Conservation (phyloP, 2,329 filamentous ascomycete genomes). For the Stachybotrys chlorohalonatus region DNA sequence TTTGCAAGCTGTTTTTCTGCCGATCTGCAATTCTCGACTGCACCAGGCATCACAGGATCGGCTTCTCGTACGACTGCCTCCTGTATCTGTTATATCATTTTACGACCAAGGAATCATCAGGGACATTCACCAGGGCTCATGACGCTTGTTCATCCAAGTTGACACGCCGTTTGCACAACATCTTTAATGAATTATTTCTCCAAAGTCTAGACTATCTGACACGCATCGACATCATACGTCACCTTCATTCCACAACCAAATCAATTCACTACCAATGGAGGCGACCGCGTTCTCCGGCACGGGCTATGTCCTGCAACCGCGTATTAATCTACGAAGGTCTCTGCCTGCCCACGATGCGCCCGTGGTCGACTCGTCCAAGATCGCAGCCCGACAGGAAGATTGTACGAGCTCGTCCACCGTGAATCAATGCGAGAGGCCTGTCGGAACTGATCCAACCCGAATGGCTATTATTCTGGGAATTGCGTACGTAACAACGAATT, state of each 20-base stretch:
- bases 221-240: neutral
- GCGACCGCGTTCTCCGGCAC: constrained; percentile 6
- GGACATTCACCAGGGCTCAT: neutral
- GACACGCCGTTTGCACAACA: neutral
- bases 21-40: neutral
- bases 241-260: constrained; percentile 3
- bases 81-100: neutral
- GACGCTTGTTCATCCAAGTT: neutral
- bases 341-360: constrained; percentile 4
- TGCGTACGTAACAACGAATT: constrained; percentile 45
- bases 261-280: constrained; percentile 8
- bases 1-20: neutral
- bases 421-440: constrained; percentile 51
- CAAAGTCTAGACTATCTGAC: neutral
- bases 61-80: neutral
- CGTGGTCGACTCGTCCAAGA: constrained; percentile 3
- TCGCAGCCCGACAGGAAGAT: constrained; percentile 8
- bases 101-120: neutral
- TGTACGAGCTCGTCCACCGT: constrained; percentile 10
- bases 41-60: neutral
- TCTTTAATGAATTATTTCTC: neutral
- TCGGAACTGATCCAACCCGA: constrained; percentile 43
- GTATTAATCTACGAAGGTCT: constrained; percentile 14
- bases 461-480: constrained; percentile 61
- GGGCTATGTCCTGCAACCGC: constrained; percentile 15